These are phyloP conservation scores for Allantophomopsis lycopodina DNA, from an alignment of 2,329 filamentous ascomycete genomes.

Conservation along the genomic window DNA sequence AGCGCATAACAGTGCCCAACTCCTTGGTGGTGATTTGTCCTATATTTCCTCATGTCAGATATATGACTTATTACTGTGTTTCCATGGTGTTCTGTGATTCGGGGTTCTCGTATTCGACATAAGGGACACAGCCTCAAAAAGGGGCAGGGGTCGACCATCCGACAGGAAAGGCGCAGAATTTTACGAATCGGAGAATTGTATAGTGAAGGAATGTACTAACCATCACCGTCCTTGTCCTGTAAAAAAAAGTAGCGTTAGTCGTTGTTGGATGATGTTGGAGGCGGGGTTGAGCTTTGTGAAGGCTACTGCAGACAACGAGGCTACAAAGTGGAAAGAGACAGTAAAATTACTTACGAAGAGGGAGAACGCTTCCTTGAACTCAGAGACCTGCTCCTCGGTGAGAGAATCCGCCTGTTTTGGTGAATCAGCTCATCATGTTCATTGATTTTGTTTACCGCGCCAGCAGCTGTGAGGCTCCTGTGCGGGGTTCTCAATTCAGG, in stretches of 20 bases:
- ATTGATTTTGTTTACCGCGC: conserved; percentile 11
- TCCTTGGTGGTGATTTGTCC: conserved; percentile 90
- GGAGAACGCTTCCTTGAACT: conserved; percentile 99
- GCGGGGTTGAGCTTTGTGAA: too few relatives aligned
- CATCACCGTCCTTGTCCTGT: conserved; percentile 85
- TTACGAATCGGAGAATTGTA: not conserved
- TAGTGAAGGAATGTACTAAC: conserved; percentile 37
- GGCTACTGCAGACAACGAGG: not conserved
- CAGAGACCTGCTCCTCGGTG: conserved; percentile 99
- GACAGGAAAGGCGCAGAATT: too few relatives aligned
- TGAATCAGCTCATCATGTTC: conserved; percentile 10
- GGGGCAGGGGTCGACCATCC: too few relatives aligned
- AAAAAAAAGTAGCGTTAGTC: conserved; percentile 1
- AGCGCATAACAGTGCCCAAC: conserved; percentile 82
- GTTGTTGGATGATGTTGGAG: too few relatives aligned
- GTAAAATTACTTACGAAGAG: conserved; percentile 71
- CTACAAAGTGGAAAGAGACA: conserved; percentile 5
- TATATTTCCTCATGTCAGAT: conserved; percentile 22
- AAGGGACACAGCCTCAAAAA: too few relatives aligned
- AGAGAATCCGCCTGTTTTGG: conserved; percentile 76
- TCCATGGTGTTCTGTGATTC: too few relatives aligned
- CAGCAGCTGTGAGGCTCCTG: conserved; percentile 1
- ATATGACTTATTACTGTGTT: not conserved
- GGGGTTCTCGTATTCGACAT: too few relatives aligned
- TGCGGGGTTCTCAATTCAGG: not conserved